Percentiles rank a stretch among this genome's conserved stretches.
Evolutionary conservation across 1,139 yeast species (phyloP).

Genomic region (Tardiomyces depauwii): DNA sequence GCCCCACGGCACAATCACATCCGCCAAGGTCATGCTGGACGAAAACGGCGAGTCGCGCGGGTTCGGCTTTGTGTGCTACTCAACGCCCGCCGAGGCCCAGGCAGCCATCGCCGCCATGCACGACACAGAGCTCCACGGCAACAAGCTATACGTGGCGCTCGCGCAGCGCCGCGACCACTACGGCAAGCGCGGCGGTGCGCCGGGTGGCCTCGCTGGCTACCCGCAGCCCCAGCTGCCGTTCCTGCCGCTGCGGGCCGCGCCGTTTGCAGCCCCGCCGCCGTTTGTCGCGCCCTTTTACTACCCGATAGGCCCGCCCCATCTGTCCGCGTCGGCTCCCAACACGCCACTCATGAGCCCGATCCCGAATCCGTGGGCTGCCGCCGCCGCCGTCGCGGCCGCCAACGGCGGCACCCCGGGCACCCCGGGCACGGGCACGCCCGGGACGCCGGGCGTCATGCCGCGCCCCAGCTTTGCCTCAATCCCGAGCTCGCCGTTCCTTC

Average conservation of each 20-base stretch:
- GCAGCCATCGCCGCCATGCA: constrained; percentile 88
- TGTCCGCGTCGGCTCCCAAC: background rate
- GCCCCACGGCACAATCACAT: constrained; percentile 78
- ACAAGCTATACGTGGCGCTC: constrained; percentile 84
- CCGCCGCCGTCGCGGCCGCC: constrained; percentile 4
- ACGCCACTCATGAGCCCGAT: background rate
- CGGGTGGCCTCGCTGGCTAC: constrained; percentile 49
- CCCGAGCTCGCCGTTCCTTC: background rate
- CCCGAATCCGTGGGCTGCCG: constrained; percentile 1
- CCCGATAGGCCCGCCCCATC: constrained; percentile 5
- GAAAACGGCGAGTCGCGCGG: constrained; percentile 83
- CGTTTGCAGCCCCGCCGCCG: constrained; percentile 61
- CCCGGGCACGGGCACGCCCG: too few species aligned
- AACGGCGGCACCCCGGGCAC: constrained; percentile 2
- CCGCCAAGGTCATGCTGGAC: constrained; percentile 85
- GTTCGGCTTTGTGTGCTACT: constrained; percentile 90
- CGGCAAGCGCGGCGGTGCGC: constrained; percentile 22
- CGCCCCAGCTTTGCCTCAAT: background rate
- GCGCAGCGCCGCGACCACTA: constrained; percentile 87
- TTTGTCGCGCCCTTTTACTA: constrained; percentile 40
- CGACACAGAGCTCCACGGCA: constrained; percentile 76
- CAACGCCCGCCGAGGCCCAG: constrained; percentile 86
- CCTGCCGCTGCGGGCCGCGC: constrained; percentile 82
- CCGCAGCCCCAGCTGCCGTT: constrained; percentile 35
- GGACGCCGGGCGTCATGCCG: too few species aligned